Evolutionary conservation across 768 basidiomycete genomes (phyloP), one percentile per base, ranked within the genome.

Genomic region (Filobasidium wieringae): DNA sequence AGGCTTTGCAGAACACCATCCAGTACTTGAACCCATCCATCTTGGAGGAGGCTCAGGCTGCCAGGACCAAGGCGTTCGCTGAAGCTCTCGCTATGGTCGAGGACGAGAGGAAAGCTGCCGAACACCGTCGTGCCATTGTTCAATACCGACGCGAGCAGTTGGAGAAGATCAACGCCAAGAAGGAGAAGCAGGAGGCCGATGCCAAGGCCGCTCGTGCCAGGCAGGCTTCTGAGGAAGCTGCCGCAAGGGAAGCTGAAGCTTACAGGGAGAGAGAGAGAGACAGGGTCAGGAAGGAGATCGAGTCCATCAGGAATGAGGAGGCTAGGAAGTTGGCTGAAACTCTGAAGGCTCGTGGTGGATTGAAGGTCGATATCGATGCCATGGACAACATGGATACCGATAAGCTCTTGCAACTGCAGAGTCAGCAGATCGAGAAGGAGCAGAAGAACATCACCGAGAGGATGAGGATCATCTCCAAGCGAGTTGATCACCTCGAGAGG

Each of bases 381-480:
- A 68, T 82, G 24, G 53, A 60, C 30, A 36, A 55, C 12, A 53
- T 59, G 14, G 88, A 88, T 72, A 90, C 89, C 8, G 85, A 87
- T 66, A 82, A 82, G 47, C 81, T 97, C 61, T 85, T 96, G 73
- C 81, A 80, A 30, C 81, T 95, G 64, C 91, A 95, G 72, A 90
- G 95, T 34, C 84, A 89, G 64, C 90, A 96, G 69, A 79, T 96
- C 43, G 95, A 95, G 77, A 95, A 93, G 77, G 92, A 97, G 77
- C 93, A 91, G 79, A 85, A 82, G 66, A 87, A 90, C 64, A 78
- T 88, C 63, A 80, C 79, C 57, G 87, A 90, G 66, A 81, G 86
- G 22, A 79, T 93, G 49, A 84, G 89, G 24, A 81, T 92, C 63
- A 80, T 84, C 41, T 72, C 83, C 34, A 97, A 97, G 76, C 85